Base-by-base conservation (phyloP, 371 early-diverging fungal genomes). In the Dinochytrium kinnereticum region DNA sequence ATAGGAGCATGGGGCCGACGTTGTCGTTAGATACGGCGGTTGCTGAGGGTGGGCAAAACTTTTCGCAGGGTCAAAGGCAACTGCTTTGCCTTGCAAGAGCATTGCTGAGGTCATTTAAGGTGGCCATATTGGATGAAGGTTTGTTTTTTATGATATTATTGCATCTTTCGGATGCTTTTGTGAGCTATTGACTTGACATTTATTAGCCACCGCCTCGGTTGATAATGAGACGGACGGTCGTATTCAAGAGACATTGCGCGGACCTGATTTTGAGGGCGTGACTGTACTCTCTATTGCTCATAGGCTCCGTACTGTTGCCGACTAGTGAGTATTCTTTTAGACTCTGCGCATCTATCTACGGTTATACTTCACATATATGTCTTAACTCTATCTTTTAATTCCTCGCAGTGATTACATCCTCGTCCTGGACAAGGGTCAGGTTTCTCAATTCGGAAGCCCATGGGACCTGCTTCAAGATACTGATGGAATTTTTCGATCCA, bases 351-450 rank as follows among this genome's bases (percentile, higher is more conserved):
- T 44, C 44, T 19, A 44, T 44, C 44, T 44, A 13, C 44, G 44
- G 13, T 44, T 44, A 7, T 13, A 13, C 13, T 44, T 44, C 44
- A 7, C 44, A 44, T 44, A 44, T 19, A 13, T 44, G 19, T 19
- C 44, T 44, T 19, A 44, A 44, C 7, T 44, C 44, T 13, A 44
- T 44, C n/a, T n/a, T n/a, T n/a, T n/a, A n/a, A 49, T 49, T 49
- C n/a, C n/a, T 13, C n/a, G 50, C 50, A 57, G 57, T 72, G 94
- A 97, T 81, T 80, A 85, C 70, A 89, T 96, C 10, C 68, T 96
- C 51, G 95, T 96, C 0, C 81, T 97, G 73, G 90, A 92, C 71
- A 82, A 86, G 51, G 95, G 95, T 13, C 36, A 77, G 31, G 84
- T 95, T 7, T 80, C 84, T 13, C 92, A 95, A 74, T 88, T 85